Evolutionary conservation across 495 filamentous ascomycete genomes (phyloP), one percentile per base, ranked within the genome.

Genomic region (Lophium mytilinum): DNA sequence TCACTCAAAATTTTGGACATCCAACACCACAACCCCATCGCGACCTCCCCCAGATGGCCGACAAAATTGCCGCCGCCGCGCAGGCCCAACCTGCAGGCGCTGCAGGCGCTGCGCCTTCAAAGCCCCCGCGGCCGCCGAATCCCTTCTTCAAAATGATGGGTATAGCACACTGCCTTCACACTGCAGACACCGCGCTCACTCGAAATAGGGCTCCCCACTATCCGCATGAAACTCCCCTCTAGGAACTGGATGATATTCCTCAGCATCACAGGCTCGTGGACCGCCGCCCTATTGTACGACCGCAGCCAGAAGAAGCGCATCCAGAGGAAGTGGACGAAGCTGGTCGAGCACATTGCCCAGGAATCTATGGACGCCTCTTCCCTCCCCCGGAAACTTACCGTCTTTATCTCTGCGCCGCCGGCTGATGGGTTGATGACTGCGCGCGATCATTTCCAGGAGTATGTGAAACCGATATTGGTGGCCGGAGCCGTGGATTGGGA

Each of bases 241-340:
- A 84, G 94, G 30, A 97, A 97, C 68, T 99, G 93, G 93, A 81
- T 88, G 73, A 96, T 99, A 62, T 97, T 99, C 75, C 77, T 92
- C 66, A 74, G 85, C 15, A 71, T 97, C 60, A 85, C 85, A 12
- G 83, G 83, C 33, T 83, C 87, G 36, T 86, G 95, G 62, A 83
- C 86, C 0, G 83, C 78, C 7, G 84, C 87, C 10, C 70, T 96
- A 47, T 77, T 89, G 61, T 96, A 97, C 74, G 93, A 99, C 72
- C 89, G 89, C 60, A 80, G 86, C 37, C 85, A 96, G 71, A 96
- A 92, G 73, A 85, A 82, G 53, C 82, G 83, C 50, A 80, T 80
- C 11, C 92, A 91, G 48, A 77, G 85, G 54, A 92, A 90, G 73
- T 99, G 93, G 93, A 80, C 79, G 48, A 83, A 84, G 21, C 76